Base-by-base conservation (phyloP, 108 stramenopile species). In the Nannochloropsis gaditana region DNA sequence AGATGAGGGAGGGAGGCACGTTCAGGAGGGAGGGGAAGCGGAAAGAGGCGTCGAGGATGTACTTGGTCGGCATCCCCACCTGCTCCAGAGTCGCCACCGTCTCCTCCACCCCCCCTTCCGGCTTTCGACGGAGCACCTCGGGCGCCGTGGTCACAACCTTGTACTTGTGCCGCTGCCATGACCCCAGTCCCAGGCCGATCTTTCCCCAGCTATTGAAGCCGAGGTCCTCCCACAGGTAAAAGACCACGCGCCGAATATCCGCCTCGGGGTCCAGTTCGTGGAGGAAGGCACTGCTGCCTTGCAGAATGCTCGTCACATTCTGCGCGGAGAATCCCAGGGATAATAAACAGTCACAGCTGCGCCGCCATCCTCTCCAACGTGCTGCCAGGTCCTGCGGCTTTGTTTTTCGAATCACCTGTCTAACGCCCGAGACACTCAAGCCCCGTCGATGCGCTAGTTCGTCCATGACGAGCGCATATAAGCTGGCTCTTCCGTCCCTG, bases 91-190 rank as follows among this genome's bases (percentile, higher is more conserved):
- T 73, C 8, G 59, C 59, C 59, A 73, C 59, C 59, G 59, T 73
- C 19, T 73, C 59, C 59, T 73, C 59, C 59, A 73, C 59, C 59
- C 59, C 59, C 59, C 59, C 59, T n/a, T 73, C 59, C 59, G 59
- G 59, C 59, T 73, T 73, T n/a, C 59, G 15, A 15, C 59, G 15
- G 19, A 73, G n/a, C 3, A 73, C 59, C 4, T 73, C 59, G 3
- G 59, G 59, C 59, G 59, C 59, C 59, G 15, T 15, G 2, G 59
- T 73, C 59, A 73, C 59, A 15, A 73, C 59, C 59, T 73, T 73
- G n/a, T n/a, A 73, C n/a, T 73, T 73, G n/a, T 73, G 59, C 59
- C 59, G 59, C n/a, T 73, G 59, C 59, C 59, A 73, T 6, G 59
- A 73, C n/a, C 19, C 15, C 19, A 73, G 59, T 15, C 59, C 59